Conservation (phyloP, 129 eudicot genomes). For the Gnaphalium uliginosum region DNA sequence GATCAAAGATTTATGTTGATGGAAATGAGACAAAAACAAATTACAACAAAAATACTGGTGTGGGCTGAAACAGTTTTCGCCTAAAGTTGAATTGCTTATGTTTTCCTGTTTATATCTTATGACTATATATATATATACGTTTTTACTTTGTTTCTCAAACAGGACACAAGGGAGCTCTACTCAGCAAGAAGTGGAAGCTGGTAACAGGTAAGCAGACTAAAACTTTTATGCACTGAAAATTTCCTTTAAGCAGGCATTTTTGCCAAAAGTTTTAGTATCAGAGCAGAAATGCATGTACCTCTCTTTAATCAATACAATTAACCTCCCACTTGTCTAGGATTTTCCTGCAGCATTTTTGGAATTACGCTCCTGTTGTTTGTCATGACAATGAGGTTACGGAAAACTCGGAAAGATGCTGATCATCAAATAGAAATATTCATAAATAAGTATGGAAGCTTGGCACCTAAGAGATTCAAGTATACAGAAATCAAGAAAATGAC, state of each 20-base stretch:
- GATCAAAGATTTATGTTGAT: too few relatives aligned
- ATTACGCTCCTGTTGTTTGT: conserved; percentile 4
- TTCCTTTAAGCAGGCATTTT: background rate
- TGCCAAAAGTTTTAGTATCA: background rate
- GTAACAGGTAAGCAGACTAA: background rate
- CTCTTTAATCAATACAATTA: too few relatives aligned
- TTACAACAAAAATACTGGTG: background rate
- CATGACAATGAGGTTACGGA: background rate
- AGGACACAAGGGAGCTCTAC: conserved; percentile 9
- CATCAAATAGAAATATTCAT: conserved; percentile 3
- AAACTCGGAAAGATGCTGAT: conserved; percentile 1
- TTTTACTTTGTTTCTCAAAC: too few relatives aligned
- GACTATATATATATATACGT: too few relatives aligned
- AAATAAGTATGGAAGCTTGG: background rate
- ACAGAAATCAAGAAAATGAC: conserved; percentile 34
- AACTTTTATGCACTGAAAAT: background rate
- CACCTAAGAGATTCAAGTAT: conserved; percentile 27
- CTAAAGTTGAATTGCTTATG: background rate
- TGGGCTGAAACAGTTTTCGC: background rate
- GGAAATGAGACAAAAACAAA: background rate
- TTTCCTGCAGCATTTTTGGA: conserved; percentile 11
- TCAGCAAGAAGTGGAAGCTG: conserved; percentile 9
- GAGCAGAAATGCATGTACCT: background rate
- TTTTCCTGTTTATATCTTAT: too few relatives aligned
- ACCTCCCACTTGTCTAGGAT: conserved; percentile 14